These are phyloP conservation scores for Diddensiella caesifluorescens DNA, from an alignment of 805 yeast genomes.

Conservation along the genomic window DNA sequence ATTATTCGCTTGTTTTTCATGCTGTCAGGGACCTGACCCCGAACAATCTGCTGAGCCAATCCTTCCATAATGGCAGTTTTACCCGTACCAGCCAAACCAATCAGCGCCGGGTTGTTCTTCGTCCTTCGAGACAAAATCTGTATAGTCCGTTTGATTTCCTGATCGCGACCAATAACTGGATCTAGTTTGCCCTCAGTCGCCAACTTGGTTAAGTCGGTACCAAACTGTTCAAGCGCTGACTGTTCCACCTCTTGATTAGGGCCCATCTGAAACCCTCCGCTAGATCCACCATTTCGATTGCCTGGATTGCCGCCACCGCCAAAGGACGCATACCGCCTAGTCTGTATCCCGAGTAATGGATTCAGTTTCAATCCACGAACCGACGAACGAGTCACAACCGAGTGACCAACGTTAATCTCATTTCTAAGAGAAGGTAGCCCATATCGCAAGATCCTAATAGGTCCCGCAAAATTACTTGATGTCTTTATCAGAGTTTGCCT, in stretches of 20 bases:
- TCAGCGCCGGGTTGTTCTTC: constrained; percentile 89
- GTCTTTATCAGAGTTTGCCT: too few relatives aligned
- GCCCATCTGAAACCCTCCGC: constrained; percentile 13
- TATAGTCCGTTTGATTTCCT: constrained; percentile 86
- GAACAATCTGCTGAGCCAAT: constrained; percentile 84
- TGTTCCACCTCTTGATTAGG: constrained; percentile 25
- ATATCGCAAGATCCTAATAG: too few relatives aligned
- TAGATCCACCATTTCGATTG: constrained; percentile 9
- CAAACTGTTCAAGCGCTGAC: constrained; percentile 79
- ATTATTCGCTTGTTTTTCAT: constrained; percentile 82
- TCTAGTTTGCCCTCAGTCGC: constrained; percentile 89
- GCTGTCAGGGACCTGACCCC: constrained; percentile 91
- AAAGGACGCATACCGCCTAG: constrained; percentile 11
- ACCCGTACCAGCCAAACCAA: constrained; percentile 98
- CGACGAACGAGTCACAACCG: too few relatives aligned
- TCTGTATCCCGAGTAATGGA: too few relatives aligned
- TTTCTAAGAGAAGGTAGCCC: too few relatives aligned
- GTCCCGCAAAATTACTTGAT: too few relatives aligned
- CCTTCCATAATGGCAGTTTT: constrained; percentile 97
- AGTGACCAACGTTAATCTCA: too few relatives aligned
- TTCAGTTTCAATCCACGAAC: too few relatives aligned
- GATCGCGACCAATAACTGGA: constrained; percentile 96
- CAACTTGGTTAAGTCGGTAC: constrained; percentile 76
- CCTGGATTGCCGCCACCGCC: constrained; percentile 12
- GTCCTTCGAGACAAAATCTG: constrained; percentile 90